Conservation (phyloP, 306 rosid species). For the Carpinus viminea region DNA sequence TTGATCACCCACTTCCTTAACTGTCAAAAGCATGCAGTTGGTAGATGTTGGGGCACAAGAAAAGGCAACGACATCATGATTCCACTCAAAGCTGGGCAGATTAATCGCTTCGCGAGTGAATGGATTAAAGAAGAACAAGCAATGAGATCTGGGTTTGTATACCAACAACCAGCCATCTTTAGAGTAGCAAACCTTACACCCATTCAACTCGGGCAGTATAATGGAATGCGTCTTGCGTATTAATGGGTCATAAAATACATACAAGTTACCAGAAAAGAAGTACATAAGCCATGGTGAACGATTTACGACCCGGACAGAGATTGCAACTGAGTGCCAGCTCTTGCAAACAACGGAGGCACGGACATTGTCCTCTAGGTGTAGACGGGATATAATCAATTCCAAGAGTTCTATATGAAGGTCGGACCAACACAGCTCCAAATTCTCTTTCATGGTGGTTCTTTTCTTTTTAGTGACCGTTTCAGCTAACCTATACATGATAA, state of each 20-base stretch:
- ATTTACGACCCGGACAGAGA: conserved; percentile 63
- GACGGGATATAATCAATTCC: conserved; percentile 49
- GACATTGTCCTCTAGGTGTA: conserved; percentile 57
- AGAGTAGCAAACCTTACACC: conserved; percentile 72
- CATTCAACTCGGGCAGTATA: conserved; percentile 67
- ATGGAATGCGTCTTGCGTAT: conserved; percentile 55
- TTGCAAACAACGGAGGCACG: conserved; percentile 75
- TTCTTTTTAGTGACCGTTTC: conserved; percentile 42
- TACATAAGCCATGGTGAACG: conserved; percentile 79
- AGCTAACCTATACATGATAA: conserved; percentile 59
- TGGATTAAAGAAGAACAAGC: conserved; percentile 73
- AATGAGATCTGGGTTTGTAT: conserved; percentile 61
- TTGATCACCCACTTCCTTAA: conserved; percentile 73
- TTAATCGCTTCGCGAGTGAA: conserved; percentile 60
- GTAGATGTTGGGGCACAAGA: conserved; percentile 79
- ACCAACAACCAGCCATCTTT: conserved; percentile 86
- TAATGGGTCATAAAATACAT: conserved; percentile 74
- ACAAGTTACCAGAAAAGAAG: conserved; percentile 51
- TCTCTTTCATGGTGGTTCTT: conserved; percentile 34
- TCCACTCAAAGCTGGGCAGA: conserved; percentile 73
- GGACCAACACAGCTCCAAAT: conserved; percentile 62
- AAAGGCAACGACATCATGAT: conserved; percentile 76
- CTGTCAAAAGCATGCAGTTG: conserved; percentile 68
- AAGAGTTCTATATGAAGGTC: conserved; percentile 71
- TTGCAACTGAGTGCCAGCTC: conserved; percentile 67